Percentiles rank a stretch among this genome's conserved stretches.
These are phyloP conservation scores for Picea sitchensis DNA, from an alignment of 75 land plant genomes.

Conservation along the genomic window DNA sequence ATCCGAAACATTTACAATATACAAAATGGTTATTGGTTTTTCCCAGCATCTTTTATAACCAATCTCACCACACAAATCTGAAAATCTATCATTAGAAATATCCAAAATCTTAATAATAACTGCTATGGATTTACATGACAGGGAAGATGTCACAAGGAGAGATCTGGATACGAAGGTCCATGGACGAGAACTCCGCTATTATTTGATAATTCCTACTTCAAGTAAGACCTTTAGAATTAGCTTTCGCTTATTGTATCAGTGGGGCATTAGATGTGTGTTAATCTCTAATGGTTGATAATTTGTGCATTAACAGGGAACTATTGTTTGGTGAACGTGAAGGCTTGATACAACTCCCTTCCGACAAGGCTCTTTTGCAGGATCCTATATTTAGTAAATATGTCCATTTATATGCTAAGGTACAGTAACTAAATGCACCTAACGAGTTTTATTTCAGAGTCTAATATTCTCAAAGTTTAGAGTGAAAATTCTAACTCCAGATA, in stretches of 20 bases:
- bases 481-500: no score
- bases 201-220: slow-evolving; percentile 44
- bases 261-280: neutral
- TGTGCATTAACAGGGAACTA: slow-evolving; percentile 26
- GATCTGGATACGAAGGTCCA: slow-evolving; percentile 48
- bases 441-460: no score
- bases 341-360: slow-evolving; percentile 42
- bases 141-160: slow-evolving; percentile 50
- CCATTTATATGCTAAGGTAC: slow-evolving; percentile 50
- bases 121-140: neutral
- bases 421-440: neutral
- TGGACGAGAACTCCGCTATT: slow-evolving; percentile 35
- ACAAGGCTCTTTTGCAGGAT: slow-evolving; percentile 46
- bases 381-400: slow-evolving; percentile 33
- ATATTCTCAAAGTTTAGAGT: no score
- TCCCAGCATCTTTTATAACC: no score
- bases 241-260: neutral
- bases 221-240: slow-evolving; percentile 8
- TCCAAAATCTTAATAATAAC: no score
- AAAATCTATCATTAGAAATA: no score
- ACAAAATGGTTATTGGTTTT: no score
- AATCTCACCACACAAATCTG: no score
- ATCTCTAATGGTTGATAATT: neutral
- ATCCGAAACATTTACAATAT: no score
- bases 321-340: slow-evolving; percentile 34